These are phyloP conservation scores for Mytilinidion resinicola DNA, from an alignment of 495 filamentous ascomycete species.

Conservation along the genomic window DNA sequence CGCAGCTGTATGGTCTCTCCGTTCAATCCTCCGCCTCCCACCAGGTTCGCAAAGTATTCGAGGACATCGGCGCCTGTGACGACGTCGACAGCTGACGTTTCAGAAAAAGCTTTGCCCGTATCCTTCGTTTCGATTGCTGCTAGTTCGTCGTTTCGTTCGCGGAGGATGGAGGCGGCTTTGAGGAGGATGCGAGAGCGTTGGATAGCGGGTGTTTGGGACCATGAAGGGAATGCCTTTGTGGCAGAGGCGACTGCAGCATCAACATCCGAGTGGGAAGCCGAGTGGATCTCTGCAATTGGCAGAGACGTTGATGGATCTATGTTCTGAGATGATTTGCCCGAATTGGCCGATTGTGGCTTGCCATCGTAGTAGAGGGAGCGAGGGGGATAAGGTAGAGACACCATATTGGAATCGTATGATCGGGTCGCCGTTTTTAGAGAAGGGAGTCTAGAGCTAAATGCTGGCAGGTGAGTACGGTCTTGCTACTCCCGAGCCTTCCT, in stretches of 20 bases:
- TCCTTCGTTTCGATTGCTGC: constrained; percentile 24
- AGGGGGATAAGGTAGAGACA: constrained; percentile 45
- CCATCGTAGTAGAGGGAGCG: constrained; percentile 60
- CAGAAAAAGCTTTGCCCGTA: constrained; percentile 46
- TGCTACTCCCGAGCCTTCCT: too few relatives aligned
- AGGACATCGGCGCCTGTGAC: constrained; percentile 45
- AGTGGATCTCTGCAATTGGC: constrained; percentile 45
- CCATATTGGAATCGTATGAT: too few relatives aligned
- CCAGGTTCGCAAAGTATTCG: constrained; percentile 27
- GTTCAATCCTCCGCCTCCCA: constrained; percentile 26
- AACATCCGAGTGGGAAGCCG: constrained; percentile 16
- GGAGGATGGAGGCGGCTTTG: constrained; percentile 25
- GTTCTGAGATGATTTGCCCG: constrained; percentile 56
- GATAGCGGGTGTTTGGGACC: constrained; percentile 23
- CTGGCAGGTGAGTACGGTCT: too few relatives aligned
- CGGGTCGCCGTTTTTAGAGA: too few relatives aligned
- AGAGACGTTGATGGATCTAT: constrained; percentile 62
- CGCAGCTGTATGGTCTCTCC: constrained; percentile 33
- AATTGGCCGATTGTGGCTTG: constrained; percentile 50
- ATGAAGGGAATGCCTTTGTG: constrained; percentile 20
- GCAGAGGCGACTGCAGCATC: constrained; percentile 26
- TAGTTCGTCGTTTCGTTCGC: constrained; percentile 21
- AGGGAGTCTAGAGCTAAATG: too few relatives aligned
- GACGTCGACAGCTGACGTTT: constrained; percentile 45
- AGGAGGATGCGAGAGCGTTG: constrained; percentile 28